Evolutionary conservation across 805 yeast species (phyloP).

Genomic region (Candida chilensis): DNA sequence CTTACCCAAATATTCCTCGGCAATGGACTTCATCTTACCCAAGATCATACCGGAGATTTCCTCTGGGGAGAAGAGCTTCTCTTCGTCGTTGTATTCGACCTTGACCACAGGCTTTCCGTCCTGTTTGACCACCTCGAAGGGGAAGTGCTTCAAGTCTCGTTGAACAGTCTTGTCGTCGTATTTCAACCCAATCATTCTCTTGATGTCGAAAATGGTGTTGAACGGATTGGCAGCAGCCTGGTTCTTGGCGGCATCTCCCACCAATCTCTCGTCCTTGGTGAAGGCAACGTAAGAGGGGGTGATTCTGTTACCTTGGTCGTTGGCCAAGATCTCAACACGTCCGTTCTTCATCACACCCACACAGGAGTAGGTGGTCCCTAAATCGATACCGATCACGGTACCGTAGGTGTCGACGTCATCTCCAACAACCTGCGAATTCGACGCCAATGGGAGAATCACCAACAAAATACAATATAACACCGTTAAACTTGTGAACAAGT

Average conservation of each 20-base stretch:
- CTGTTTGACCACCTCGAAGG: conserved; percentile 70
- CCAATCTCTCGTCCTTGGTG: conserved; percentile 90
- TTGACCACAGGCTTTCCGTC: conserved; percentile 82
- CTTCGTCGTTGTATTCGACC: conserved; percentile 85
- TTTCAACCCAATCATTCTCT: conserved; percentile 86
- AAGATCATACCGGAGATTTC: conserved; percentile 92
- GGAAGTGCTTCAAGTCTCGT: conserved; percentile 79
- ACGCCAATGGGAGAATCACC: too few relatives aligned
- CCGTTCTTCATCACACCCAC: conserved; percentile 84
- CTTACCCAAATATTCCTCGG: conserved; percentile 83
- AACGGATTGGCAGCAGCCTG: conserved; percentile 95
- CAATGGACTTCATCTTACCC: conserved; percentile 87
- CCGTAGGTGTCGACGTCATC: too few relatives aligned
- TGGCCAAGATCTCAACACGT: conserved; percentile 91
- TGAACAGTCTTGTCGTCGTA: conserved; percentile 73
- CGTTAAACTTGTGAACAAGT: too few relatives aligned
- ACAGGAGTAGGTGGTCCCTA: conserved; percentile 97
- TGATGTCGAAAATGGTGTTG: conserved; percentile 93
- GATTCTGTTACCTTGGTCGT: conserved; percentile 98
- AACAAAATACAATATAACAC: too few relatives aligned
- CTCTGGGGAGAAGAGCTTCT: conserved; percentile 84
- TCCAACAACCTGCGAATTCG: too few relatives aligned
- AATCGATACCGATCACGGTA: conserved; percentile 95
- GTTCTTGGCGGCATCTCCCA: conserved; percentile 97
- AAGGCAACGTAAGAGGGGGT: conserved; percentile 96